Evolutionary conservation across 805 yeast species (phyloP).

Genomic region (Candida corydali): DNA sequence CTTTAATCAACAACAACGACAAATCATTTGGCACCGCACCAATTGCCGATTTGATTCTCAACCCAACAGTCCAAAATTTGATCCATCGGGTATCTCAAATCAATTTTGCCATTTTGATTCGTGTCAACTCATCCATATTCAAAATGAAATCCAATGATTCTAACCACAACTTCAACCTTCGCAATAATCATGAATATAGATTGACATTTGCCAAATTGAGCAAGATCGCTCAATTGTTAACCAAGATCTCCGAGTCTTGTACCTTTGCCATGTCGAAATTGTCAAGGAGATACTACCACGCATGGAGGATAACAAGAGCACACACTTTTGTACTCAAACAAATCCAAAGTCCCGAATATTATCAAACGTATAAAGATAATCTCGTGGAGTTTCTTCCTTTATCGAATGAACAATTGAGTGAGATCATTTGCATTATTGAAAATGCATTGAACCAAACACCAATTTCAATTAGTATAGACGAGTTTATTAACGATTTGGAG

Average conservation of each 20-base stretch:
- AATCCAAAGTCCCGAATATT: conserved; percentile 26
- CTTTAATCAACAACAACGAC: conserved; percentile 26
- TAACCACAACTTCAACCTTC: conserved; percentile 18
- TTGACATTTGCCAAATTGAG: conserved; percentile 19
- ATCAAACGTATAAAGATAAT: conserved; percentile 11
- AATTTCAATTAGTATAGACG: neutral
- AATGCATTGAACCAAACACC: conserved; percentile 10
- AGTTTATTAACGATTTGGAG: conserved; percentile 22
- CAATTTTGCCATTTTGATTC: conserved; percentile 19
- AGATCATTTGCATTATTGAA: conserved; percentile 19
- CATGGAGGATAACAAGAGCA: conserved; percentile 40
- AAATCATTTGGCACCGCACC: conserved; percentile 41
- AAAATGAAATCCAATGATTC: conserved; percentile 17
- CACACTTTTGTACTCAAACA: conserved; percentile 38
- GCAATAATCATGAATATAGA: conserved; percentile 15
- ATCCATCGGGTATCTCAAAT: conserved; percentile 27
- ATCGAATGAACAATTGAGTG: conserved; percentile 21
- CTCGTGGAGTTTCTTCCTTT: conserved; percentile 12
- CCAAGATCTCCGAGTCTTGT: conserved; percentile 16
- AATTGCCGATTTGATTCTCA: conserved; percentile 39
- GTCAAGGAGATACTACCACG: conserved; percentile 49
- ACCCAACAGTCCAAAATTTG: conserved; percentile 29
- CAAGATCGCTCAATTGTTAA: conserved; percentile 19
- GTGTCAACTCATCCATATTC: conserved; percentile 21
- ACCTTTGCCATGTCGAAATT: conserved; percentile 34